Evolutionary conservation across 352 stramenopile genomes (phyloP).

Genomic region (Globisporangium yorkense): DNA sequence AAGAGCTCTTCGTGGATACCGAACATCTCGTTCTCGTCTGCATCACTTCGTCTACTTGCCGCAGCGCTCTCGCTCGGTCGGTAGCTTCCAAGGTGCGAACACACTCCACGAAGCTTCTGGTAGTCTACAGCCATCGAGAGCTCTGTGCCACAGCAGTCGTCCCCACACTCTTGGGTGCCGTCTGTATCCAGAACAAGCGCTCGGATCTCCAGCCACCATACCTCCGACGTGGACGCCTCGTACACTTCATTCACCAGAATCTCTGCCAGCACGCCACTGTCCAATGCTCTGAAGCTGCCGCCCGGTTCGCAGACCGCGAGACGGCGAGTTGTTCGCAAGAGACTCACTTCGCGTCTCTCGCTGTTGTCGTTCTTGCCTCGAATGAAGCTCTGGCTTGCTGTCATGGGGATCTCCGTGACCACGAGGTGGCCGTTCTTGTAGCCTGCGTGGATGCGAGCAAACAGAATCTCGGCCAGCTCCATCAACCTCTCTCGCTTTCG

Average conservation of each 20-base stretch:
- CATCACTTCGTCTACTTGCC: not conserved
- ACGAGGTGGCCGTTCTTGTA: constrained; percentile 72
- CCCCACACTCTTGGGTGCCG: not conserved
- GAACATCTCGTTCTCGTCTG: constrained; percentile 27
- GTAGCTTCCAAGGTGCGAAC: constrained; percentile 40
- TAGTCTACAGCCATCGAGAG: constrained; percentile 26
- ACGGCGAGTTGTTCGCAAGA: constrained; percentile 49
- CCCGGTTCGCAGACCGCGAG: constrained; percentile 7
- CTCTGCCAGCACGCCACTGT: constrained; percentile 20
- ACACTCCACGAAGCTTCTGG: constrained; percentile 27
- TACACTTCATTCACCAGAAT: constrained; percentile 53
- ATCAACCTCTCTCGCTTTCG: constrained; percentile 27
- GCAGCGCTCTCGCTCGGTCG: constrained; percentile 36
- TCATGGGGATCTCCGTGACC: constrained; percentile 29
- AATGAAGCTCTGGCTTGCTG: constrained; percentile 5
- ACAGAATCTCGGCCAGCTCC: constrained; percentile 39
- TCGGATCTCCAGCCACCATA: constrained; percentile 65
- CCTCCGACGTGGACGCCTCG: constrained; percentile 31
- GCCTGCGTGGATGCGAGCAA: constrained; percentile 38
- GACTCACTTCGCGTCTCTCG: constrained; percentile 16
- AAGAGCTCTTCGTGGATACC: constrained; percentile 52
- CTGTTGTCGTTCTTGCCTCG: constrained; percentile 14
- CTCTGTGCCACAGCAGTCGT: not conserved
- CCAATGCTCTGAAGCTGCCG: not conserved
- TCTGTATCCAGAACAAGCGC: constrained; percentile 19